A percentile compares a stretch with the other conserved stretches of the same genome.
phyloP scores from a whole-genome alignment of 2,329 filamentous ascomycete species.

The Ceratocystis lukuohia region DNA sequence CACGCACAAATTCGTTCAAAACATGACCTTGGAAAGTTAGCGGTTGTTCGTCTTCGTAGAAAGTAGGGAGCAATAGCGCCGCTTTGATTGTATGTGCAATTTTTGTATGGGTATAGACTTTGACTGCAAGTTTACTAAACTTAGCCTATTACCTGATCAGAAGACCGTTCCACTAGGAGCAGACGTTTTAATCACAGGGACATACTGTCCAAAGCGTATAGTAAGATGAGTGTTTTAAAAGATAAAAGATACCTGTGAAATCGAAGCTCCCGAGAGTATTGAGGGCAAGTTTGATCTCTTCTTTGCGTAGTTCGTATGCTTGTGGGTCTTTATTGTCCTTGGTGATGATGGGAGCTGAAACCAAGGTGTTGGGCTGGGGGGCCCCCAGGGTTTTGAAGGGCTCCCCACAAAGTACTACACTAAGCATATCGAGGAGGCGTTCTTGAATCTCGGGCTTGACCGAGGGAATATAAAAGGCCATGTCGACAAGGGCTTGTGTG shows the following conservation, averaged over 20 bases:
- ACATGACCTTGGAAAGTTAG: conserved; percentile 48
- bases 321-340: conserved; percentile 77
- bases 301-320: conserved; percentile 66
- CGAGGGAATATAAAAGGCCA: conserved; percentile 96
- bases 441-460: conserved; percentile 90
- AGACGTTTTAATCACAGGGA: background rate
- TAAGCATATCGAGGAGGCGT: conserved; percentile 84
- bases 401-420: conserved; percentile 80
- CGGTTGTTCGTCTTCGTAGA: background rate
- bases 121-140: background rate
- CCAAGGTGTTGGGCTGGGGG: conserved; percentile 67
- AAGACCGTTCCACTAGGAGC: conserved; percentile 9
- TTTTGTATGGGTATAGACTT: background rate
- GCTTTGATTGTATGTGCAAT: conserved; percentile 10
- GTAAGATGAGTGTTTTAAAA: background rate
- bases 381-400: conserved; percentile 87
- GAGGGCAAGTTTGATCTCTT: conserved; percentile 82
- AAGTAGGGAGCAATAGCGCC: background rate
- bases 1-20: conserved; percentile 94
- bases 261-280: conserved; percentile 97
- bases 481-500: conserved; percentile 90
- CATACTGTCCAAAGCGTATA: conserved; percentile 19
- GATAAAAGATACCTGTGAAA: conserved; percentile 41
- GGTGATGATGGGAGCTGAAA: conserved; percentile 66
- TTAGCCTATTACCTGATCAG: background rate